Evolutionary conservation across 768 basidiomycete genomes (phyloP).

Genomic region (Lactarius sanguifluus): DNA sequence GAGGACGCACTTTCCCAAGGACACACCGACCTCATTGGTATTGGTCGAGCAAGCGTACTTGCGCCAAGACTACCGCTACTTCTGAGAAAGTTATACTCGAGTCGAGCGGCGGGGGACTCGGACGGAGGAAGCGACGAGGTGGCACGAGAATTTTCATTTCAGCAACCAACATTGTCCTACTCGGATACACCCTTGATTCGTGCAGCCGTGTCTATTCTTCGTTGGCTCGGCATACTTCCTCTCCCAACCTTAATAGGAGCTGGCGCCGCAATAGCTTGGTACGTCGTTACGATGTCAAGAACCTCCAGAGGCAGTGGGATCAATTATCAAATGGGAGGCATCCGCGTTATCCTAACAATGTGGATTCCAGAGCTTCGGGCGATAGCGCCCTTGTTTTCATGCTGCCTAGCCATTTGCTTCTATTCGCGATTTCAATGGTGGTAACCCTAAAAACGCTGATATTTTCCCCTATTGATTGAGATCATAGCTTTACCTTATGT

Average conservation of each 20-base stretch:
- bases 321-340: conserved; percentile 30
- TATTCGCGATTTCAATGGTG: conserved; percentile 1
- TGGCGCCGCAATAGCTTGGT: conserved; percentile 64
- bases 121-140: conserved; percentile 23
- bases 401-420: conserved; percentile 9
- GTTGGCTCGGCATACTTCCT: conserved; percentile 24
- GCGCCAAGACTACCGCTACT: conserved; percentile 57
- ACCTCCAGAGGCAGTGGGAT: conserved; percentile 39
- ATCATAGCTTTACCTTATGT: background rate
- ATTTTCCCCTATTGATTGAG: background rate
- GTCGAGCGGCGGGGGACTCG: background rate
- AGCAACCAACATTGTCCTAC: conserved; percentile 17
- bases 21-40: conserved; percentile 74
- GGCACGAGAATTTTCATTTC: conserved; percentile 16
- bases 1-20: conserved; percentile 48
- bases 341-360: conserved; percentile 32
- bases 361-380: conserved; percentile 28
- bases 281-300: conserved; percentile 55
- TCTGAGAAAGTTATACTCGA: conserved; percentile 29
- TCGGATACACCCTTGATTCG: conserved; percentile 9
- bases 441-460: background rate
- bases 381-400: background rate
- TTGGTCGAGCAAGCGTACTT: conserved; percentile 66
- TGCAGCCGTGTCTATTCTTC: conserved; percentile 26
- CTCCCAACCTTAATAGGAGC: conserved; percentile 64